phyloP scores from a whole-genome alignment of 2,329 filamentous ascomycete genomes.

The Talaromyces sp. region DNA sequence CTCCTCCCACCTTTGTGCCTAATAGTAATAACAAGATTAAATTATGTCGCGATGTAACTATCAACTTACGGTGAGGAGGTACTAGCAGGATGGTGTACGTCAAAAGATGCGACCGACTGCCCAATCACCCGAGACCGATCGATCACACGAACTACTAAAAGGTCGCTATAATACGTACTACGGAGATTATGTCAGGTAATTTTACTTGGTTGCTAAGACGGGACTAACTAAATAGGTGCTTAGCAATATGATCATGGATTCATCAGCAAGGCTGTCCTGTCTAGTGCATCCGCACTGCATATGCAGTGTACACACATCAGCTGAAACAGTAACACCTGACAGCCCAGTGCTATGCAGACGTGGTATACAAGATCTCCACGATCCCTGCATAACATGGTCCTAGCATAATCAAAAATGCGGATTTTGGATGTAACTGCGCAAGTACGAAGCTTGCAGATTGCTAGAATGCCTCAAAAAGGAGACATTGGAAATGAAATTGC shows the following conservation, averaged over 20 bases:
- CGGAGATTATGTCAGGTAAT: slow-evolving; percentile 5
- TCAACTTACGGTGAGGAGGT: neutral
- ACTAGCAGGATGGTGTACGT: neutral
- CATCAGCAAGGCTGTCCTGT: neutral
- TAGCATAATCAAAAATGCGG: neutral
- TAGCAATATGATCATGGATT: neutral
- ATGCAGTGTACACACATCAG: slow-evolving; percentile 1
- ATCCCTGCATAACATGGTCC: slow-evolving; percentile 5
- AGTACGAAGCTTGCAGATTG: neutral
- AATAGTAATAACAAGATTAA: neutral
- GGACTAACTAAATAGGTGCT: neutral
- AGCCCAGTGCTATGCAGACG: neutral
- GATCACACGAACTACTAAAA: neutral
- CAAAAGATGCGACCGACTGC: neutral
- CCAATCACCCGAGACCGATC: neutral
- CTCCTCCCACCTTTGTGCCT: neutral
- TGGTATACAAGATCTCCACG: neutral
- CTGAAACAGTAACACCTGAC: neutral
- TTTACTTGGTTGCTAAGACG: neutral
- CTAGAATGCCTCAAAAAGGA: neutral
- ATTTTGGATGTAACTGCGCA: neutral
- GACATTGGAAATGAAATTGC: neutral
- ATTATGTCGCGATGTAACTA: neutral
- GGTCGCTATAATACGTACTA: neutral
- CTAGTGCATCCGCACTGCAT: neutral